phyloP scores from a whole-genome alignment of 495 filamentous ascomycete genomes.

The Podospora tetraspora region DNA sequence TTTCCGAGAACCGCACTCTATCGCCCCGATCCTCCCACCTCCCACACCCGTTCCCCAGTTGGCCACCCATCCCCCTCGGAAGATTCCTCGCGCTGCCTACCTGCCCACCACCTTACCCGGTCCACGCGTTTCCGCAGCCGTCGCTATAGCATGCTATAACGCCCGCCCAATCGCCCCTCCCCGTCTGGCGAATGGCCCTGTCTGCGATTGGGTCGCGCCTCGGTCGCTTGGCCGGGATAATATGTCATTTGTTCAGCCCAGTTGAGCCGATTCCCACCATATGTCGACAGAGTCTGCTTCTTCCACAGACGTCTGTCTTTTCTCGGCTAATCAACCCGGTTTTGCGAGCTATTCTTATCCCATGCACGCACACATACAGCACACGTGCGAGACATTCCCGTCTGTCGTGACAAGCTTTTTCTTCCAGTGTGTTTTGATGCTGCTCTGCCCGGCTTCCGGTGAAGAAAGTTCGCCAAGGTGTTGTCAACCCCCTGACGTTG shows the following conservation, averaged over 20 bases:
- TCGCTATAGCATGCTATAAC: background rate
- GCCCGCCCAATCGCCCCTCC: background rate
- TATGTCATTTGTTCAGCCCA: background rate
- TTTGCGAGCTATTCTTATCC: background rate
- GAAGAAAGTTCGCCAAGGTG: background rate
- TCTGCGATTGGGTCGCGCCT: background rate
- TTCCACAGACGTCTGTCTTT: background rate
- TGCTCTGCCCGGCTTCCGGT: no score
- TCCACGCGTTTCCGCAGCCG: constrained; percentile 5
- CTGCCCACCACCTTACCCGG: constrained; percentile 6
- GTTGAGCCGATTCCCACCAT: background rate
- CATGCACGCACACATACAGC: background rate
- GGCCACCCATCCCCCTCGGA: background rate
- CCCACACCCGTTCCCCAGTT: constrained; percentile 4
- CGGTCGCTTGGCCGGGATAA: background rate
- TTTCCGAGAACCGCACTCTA: constrained; percentile 6
- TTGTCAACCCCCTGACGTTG: no score
- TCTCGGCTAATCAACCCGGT: background rate
- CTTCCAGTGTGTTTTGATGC: background rate
- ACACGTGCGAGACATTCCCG: background rate
- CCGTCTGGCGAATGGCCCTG: background rate
- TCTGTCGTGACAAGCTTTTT: background rate
- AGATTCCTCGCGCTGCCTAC: background rate
- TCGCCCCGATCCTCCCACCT: constrained; percentile 7
- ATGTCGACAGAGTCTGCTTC: background rate